Conservation (phyloP, 2,329 filamentous ascomycete genomes). For the Aspergillus sclerotialis region DNA sequence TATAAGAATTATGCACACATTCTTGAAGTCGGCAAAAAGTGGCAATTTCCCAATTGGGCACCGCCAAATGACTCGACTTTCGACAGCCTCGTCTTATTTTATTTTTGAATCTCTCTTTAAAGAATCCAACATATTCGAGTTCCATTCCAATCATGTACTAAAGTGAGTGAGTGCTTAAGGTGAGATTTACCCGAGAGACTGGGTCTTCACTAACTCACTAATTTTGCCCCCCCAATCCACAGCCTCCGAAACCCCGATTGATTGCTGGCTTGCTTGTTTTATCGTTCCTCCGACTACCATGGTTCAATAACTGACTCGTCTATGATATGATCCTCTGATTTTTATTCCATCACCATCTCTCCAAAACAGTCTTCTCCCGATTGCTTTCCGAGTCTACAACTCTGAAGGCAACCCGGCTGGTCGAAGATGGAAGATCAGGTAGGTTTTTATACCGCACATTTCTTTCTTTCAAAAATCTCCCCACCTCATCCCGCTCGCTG, state of each 20-base stretch:
- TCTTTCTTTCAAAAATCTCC: constrained; percentile 1
- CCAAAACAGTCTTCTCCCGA: constrained; percentile 9
- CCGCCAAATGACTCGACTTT: too few relatives aligned
- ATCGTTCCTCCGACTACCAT: too few relatives aligned
- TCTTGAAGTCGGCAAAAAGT: too few relatives aligned
- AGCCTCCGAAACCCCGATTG: background rate
- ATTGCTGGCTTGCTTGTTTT: too few relatives aligned
- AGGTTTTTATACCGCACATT: constrained; percentile 10
- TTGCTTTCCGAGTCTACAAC: constrained; percentile 11
- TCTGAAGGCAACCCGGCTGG: constrained; percentile 29
- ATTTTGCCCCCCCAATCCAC: constrained; percentile 3
- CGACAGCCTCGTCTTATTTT: too few relatives aligned
- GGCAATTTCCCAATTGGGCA: too few relatives aligned
- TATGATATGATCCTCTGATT: constrained; percentile 19
- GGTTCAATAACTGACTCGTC: too few relatives aligned
- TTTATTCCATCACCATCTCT: constrained; percentile 9
- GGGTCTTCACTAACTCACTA: constrained; percentile 6
- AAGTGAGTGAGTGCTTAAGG: too few relatives aligned
- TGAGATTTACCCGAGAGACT: constrained; percentile 10
- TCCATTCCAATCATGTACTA: too few relatives aligned
- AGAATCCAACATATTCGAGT: too few relatives aligned
- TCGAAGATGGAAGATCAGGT: constrained; percentile 42
- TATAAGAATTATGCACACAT: too few relatives aligned
- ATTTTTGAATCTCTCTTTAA: too few relatives aligned
- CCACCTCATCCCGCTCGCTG: constrained; percentile 10